phyloP scores from a whole-genome alignment of 2,329 filamentous ascomycete genomes.

The Mollisiaceae sp. region DNA sequence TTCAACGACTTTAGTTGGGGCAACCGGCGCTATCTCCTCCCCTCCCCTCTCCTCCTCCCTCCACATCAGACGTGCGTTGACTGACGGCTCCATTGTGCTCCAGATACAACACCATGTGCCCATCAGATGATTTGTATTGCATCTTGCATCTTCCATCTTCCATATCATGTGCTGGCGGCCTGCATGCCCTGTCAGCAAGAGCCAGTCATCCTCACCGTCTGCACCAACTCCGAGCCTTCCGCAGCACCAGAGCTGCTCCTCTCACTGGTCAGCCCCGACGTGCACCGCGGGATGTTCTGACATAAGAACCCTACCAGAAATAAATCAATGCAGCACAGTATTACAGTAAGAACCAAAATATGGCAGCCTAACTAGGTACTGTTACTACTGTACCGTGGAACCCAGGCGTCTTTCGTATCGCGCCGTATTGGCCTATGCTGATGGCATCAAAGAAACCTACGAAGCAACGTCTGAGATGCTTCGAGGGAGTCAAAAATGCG shows the following conservation, averaged over 20 bases:
- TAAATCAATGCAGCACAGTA: not conserved
- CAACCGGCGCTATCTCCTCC: not conserved
- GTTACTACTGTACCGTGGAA: not conserved
- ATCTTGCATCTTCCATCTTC: conserved; percentile 8
- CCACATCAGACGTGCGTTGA: conserved; percentile 8
- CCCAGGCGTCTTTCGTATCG: not conserved
- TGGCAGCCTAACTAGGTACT: not conserved
- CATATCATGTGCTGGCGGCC: conserved; percentile 12
- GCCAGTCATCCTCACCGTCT: not conserved
- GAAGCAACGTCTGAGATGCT: not conserved
- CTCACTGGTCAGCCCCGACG: not conserved
- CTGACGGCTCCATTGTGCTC: conserved; percentile 4
- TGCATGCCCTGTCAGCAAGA: conserved; percentile 10
- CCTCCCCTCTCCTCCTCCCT: not conserved
- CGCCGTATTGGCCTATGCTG: not conserved
- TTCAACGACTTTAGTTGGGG: no score
- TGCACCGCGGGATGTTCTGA: not conserved
- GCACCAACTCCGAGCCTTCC: conserved; percentile 4
- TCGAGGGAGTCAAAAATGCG: not conserved
- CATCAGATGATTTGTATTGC: conserved; percentile 11
- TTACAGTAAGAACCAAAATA: conserved; percentile 7
- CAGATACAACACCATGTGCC: not conserved
- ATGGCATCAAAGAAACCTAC: conserved; percentile 2
- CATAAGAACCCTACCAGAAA: conserved; percentile 2
- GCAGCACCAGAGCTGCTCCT: not conserved